Evolutionary conservation across 805 yeast species (phyloP).

Genomic region (Pichia cabralensis): DNA sequence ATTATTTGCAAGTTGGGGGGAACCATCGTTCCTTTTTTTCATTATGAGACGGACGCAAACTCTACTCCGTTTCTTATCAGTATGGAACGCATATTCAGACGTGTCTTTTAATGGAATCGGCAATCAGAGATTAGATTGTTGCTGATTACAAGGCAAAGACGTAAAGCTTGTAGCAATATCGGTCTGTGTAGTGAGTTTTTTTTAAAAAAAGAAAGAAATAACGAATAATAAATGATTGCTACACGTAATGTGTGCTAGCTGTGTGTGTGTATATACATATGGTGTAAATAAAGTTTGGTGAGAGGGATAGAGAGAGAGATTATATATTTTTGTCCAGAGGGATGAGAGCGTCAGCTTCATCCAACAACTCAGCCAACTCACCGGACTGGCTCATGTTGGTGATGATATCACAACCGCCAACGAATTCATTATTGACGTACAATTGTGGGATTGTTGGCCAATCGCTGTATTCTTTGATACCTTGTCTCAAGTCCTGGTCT

Average conservation of each 20-base stretch:
- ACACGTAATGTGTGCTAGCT: too few species aligned
- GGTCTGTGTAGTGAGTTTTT: too few species aligned
- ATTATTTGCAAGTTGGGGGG: too few species aligned
- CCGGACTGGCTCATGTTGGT: conserved; percentile 86
- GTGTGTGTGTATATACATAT: too few species aligned
- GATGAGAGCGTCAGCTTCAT: conserved; percentile 65
- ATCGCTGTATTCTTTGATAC: conserved; percentile 87
- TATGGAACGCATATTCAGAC: conserved; percentile 6
- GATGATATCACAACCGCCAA: conserved; percentile 96
- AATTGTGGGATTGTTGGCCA: conserved; percentile 99
- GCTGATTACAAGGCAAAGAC: too few species aligned
- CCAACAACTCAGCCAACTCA: conserved; percentile 80
- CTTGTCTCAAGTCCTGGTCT: conserved; percentile 88
- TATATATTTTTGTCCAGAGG: conserved; percentile 44
- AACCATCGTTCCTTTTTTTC: conserved; percentile 3
- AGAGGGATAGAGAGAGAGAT: neutral
- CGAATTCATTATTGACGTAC: conserved; percentile 80
- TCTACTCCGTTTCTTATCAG: conserved; percentile 7
- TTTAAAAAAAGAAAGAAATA: too few species aligned
- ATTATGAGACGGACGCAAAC: conserved; percentile 2
- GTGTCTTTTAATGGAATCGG: conserved; percentile 7
- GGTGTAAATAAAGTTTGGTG: too few species aligned
- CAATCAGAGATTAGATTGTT: too few species aligned
- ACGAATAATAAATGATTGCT: too few species aligned
- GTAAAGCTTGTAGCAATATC: too few species aligned